Percentiles rank a stretch among this genome's conserved stretches.
Evolutionary conservation across 345 rosid genomes (phyloP).

Genomic region (Tarenaya hassleriana): DNA sequence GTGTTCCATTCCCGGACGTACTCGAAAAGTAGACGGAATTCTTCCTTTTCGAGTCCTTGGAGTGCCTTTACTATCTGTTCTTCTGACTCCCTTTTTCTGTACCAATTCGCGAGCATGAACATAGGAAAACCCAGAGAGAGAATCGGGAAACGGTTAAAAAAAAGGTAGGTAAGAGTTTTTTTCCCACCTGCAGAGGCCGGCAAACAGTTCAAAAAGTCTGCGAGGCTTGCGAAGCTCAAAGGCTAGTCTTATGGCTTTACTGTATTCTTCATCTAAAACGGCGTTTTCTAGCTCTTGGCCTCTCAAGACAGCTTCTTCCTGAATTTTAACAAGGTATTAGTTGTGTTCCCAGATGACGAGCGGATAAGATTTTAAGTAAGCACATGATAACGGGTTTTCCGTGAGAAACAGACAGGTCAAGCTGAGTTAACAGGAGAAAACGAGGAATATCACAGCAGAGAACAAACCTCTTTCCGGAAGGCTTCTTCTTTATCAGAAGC

Average conservation of each 20-base stretch:
- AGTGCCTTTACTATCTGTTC: slow-evolving; percentile 60
- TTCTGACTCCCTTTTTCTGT: slow-evolving; percentile 53
- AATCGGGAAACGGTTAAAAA: slow-evolving; percentile 4
- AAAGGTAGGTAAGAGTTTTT: neutral
- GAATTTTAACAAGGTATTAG: too few species aligned
- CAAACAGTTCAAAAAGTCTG: slow-evolving; percentile 65
- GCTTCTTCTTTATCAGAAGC: slow-evolving; percentile 79
- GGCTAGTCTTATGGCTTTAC: slow-evolving; percentile 75
- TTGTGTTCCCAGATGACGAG: slow-evolving; percentile 19
- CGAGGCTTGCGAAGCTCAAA: slow-evolving; percentile 81
- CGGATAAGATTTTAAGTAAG: neutral
- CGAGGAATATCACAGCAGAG: too few species aligned
- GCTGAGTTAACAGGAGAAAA: slow-evolving; percentile 6
- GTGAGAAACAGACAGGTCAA: neutral
- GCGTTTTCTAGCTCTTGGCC: slow-evolving; percentile 92
- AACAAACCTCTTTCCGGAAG: slow-evolving; percentile 79
- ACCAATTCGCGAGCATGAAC: slow-evolving; percentile 14
- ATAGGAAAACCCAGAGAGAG: neutral
- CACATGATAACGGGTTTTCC: neutral
- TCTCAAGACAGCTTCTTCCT: slow-evolving; percentile 74
- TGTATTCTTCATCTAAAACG: slow-evolving; percentile 64
- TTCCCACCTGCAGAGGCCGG: slow-evolving; percentile 65
- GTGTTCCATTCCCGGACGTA: slow-evolving; percentile 93
- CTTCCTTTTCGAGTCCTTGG: slow-evolving; percentile 57
- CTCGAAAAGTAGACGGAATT: slow-evolving; percentile 58